Evolutionary conservation across 768 basidiomycete species (phyloP).

Genomic region (Pleurotus ostreatus): DNA sequence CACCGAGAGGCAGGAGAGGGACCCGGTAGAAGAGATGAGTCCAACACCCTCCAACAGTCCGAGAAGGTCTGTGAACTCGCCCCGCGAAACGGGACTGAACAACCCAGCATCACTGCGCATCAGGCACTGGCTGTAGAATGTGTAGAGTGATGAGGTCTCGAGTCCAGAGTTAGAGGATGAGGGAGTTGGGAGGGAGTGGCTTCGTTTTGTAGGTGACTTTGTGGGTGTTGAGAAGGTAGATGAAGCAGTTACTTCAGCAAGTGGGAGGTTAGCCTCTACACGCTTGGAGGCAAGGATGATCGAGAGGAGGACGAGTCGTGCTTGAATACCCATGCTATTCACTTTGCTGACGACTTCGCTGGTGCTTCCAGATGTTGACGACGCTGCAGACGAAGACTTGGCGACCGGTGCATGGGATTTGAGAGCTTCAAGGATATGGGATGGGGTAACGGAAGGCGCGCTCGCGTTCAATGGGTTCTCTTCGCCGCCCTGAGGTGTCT

Average conservation of each 20-base stretch:
- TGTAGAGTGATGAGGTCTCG: constrained; percentile 58
- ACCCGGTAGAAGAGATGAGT: constrained; percentile 43
- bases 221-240: constrained; percentile 30
- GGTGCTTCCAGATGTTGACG: constrained; percentile 27
- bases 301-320: constrained; percentile 63
- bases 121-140: constrained; percentile 60
- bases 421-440: constrained; percentile 68
- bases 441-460: constrained; percentile 51
- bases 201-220: constrained; percentile 51
- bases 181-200: constrained; percentile 27
- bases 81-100: constrained; percentile 65
- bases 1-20: constrained; percentile 17
- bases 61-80: constrained; percentile 72
- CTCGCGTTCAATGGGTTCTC: constrained; percentile 32
- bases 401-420: constrained; percentile 52
- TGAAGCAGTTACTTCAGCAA: constrained; percentile 35
- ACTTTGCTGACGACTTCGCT: constrained; percentile 69
- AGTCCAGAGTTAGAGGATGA: constrained; percentile 28
- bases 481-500: constrained; percentile 17
- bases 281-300: constrained; percentile 64
- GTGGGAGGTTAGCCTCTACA: constrained; percentile 49
- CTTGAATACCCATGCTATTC: constrained; percentile 67
- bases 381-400: constrained; percentile 14
- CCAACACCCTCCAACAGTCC: constrained; percentile 74
- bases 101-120: constrained; percentile 48